A percentile compares a stretch with the other conserved stretches of the same genome.
Conservation (phyloP, 345 rosid genomes). For the Pugionium cornutum region DNA sequence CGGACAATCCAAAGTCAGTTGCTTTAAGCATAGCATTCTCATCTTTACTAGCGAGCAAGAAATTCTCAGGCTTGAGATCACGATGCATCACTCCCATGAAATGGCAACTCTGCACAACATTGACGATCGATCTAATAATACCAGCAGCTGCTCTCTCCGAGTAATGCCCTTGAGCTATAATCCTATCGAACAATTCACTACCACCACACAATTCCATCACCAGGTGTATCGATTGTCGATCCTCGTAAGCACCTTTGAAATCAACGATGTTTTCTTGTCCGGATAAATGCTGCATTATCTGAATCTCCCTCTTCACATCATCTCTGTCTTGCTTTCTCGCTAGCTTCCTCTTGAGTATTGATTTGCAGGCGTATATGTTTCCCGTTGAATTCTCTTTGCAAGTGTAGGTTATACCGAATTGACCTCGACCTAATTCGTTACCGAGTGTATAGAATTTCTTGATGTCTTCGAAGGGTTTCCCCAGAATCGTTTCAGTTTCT, state of each 20-base stretch:
- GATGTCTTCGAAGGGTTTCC: constrained; percentile 69
- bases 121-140: constrained; percentile 57
- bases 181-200: constrained; percentile 81
- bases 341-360: constrained; percentile 72
- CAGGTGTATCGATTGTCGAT: constrained; percentile 67
- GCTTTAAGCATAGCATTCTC: constrained; percentile 67
- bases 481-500: constrained; percentile 53
- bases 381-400: constrained; percentile 70
- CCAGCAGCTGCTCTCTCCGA: constrained; percentile 72
- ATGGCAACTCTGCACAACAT: constrained; percentile 76
- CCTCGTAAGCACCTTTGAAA: constrained; percentile 73
- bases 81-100: constrained; percentile 90
- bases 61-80: constrained; percentile 89
- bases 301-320: constrained; percentile 70
- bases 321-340: constrained; percentile 57
- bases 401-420: constrained; percentile 72
- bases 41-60: constrained; percentile 64
- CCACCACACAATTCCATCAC: constrained; percentile 93
- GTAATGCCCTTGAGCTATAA: constrained; percentile 72
- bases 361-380: constrained; percentile 68
- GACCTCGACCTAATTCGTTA: constrained; percentile 83
- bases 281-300: constrained; percentile 81
- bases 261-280: constrained; percentile 81
- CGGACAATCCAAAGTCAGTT: constrained; percentile 81
- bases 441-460: constrained; percentile 55